Evolutionary conservation across 2,329 filamentous ascomycete genomes (phyloP), one percentile per base, ranked within the genome.

Genomic region (Xylaria hypoxylon): DNA sequence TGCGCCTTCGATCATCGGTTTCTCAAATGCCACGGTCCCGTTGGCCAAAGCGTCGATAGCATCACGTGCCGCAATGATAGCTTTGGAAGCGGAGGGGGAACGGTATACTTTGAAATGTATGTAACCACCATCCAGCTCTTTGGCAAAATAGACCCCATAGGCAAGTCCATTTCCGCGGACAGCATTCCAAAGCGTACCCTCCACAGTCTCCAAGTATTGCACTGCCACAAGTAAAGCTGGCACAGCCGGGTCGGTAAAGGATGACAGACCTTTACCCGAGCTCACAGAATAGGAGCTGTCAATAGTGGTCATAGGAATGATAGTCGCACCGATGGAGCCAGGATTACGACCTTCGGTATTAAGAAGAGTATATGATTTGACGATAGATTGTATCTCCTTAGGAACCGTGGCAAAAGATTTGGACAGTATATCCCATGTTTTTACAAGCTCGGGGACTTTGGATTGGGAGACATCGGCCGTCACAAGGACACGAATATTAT

Each of bases 121-220:
- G 56, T 92, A 88, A 2, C 95, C 96, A 1, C 89, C 89, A 74
- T 96, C 93, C 31, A 92, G 82, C 75, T 93, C 91, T 51, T 92
- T 90, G 50, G 86, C 86, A 76, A 98, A 97, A 73, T 87, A 89
- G 0, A 92, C 90, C 59, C 94, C 94, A 76, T 99, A 99, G 0
- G 96, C 96, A 59, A 98, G 89, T 50, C 96, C 96, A 48, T 93
- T 96, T 62, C 96, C 96, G 52, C 96, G 93, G 55, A 98, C 92
- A 0, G 93, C 93, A 69, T 91, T 91, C 95, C 96, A 98, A 35
- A 99, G 87, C 0, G 96, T 96, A 0, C 96, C 96, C 79, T 99
- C 96, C 19, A 96, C 92, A 0, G 94, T 90, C 76, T 97, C 94
- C 67, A 99, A 90, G 77, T 97, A 98, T 22, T 94, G 90, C 56